These are phyloP conservation scores for Fraxinus dipetala DNA, from an alignment of 305 asterid species.

Conservation along the genomic window DNA sequence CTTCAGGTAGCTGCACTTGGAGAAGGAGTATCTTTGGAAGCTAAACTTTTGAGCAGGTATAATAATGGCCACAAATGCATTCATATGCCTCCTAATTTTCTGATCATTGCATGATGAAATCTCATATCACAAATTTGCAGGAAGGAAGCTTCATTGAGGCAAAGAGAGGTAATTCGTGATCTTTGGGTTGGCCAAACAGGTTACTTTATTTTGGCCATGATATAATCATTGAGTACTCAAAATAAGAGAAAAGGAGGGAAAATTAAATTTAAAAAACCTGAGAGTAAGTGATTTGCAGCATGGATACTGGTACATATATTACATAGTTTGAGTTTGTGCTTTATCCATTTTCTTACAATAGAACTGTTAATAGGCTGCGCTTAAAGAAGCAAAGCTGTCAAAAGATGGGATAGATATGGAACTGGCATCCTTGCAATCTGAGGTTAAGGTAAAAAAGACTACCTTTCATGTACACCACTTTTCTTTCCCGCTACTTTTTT, in stretches of 20 bases:
- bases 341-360: constrained; percentile 12
- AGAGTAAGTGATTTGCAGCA: neutral
- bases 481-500: neutral
- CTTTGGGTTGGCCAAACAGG: constrained; percentile 20
- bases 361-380: constrained; percentile 59
- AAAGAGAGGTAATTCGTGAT: constrained; percentile 71
- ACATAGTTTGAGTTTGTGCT: constrained; percentile 14
- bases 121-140: constrained; percentile 44
- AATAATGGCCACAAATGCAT: constrained; percentile 19
- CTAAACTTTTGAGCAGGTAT: constrained; percentile 91
- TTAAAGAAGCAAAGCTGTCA: constrained; percentile 74
- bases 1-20: constrained; percentile 92
- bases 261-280: neutral
- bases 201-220: constrained; percentile 8
- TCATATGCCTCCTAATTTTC: constrained; percentile 20
- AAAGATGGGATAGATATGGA: constrained; percentile 70
- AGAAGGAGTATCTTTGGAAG: constrained; percentile 95
- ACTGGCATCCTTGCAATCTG: constrained; percentile 57
- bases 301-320: constrained; percentile 3
- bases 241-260: neutral
- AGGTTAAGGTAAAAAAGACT: constrained; percentile 53
- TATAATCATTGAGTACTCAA: constrained; percentile 14
- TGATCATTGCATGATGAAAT: constrained; percentile 22
- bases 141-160: constrained; percentile 92
- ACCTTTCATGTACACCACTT: constrained; percentile 10